Evolutionary conservation across 768 basidiomycete species (phyloP).

Genomic region (Kwoniella europaea): DNA sequence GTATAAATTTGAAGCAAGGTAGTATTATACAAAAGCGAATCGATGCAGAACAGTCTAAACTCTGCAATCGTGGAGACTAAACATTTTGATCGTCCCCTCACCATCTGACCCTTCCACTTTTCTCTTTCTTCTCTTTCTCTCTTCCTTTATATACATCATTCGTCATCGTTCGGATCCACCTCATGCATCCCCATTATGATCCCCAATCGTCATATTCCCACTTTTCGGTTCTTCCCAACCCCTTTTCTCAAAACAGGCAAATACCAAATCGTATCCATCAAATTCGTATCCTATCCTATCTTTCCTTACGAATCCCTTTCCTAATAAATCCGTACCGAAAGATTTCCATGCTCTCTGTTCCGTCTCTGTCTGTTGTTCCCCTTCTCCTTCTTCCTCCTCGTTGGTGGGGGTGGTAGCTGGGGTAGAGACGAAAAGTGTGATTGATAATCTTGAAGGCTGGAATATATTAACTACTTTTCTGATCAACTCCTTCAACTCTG

Average conservation of each 20-base stretch:
- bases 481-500: slow-evolving; percentile 79
- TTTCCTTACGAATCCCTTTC: slow-evolving; percentile 71
- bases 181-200: slow-evolving; percentile 8
- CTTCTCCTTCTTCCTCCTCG: slow-evolving; percentile 51
- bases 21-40: neutral
- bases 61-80: too few species aligned
- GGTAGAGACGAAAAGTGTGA: slow-evolving; percentile 83
- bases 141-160: too few species aligned
- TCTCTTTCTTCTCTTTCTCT: too few species aligned
- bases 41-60: neutral
- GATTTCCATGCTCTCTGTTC: slow-evolving; percentile 71
- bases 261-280: slow-evolving; percentile 65
- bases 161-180: neutral
- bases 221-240: slow-evolving; percentile 38
- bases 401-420: slow-evolving; percentile 17
- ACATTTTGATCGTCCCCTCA: neutral
- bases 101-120: neutral
- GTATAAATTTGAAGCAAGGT: neutral
- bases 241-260: slow-evolving; percentile 56
- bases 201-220: neutral
- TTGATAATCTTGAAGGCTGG: slow-evolving; percentile 78
- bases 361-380: slow-evolving; percentile 60
- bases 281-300: slow-evolving; percentile 99
- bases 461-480: slow-evolving; percentile 91
- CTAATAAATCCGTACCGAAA: slow-evolving; percentile 51